Base-by-base conservation (phyloP, 2,329 filamentous ascomycete species). In the Tothia fuscella region DNA sequence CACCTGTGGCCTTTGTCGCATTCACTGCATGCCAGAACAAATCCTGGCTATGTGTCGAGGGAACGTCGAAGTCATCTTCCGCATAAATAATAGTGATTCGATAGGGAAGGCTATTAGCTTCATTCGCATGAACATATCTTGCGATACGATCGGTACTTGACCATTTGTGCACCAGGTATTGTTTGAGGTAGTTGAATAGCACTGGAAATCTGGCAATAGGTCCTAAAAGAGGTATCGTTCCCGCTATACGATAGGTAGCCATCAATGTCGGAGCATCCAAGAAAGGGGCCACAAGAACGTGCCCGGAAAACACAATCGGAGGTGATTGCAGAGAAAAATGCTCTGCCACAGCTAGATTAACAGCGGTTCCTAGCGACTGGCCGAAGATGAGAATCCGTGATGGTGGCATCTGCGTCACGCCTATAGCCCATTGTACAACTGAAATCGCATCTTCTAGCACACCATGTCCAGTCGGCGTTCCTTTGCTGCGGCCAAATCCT, bases 361-460 rank as follows among this genome's bases (percentile, higher is more conserved):
- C 83, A 0, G 84, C 88, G 0, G 89, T 94, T 19, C 89, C 89
- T 0, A 96, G 71, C 51, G 82, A 91, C 52, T 95, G 88, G 16
- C 88, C 89, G 3, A 93, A 65, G 21, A 95, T 67, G 3, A 89
- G 76, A 47, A 94, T 91, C 20, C 78, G 78, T 29, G 72, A 70
- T 0, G 85, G 64, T 0, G 82, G 69, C n/a, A 95, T 70, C 0
- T 72, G 64, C 0, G 72, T 65, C 10, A 78, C 75, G 1, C 71
- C 64, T 26, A 86, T 67, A 7, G 82, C 76, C 65, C 82, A 93
- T 46, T 86, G 71, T 3, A 93, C 67, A 3, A 85, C 64, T 0
- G 85, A 70, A 3, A 81, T 67, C 13, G 79, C 85, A 56, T 96
- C 89, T 4, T 74, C 75, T 43, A 93, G 83, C 6, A 96, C 64